Conservation (phyloP, 83 land plant species). For the Thuja plicata region DNA sequence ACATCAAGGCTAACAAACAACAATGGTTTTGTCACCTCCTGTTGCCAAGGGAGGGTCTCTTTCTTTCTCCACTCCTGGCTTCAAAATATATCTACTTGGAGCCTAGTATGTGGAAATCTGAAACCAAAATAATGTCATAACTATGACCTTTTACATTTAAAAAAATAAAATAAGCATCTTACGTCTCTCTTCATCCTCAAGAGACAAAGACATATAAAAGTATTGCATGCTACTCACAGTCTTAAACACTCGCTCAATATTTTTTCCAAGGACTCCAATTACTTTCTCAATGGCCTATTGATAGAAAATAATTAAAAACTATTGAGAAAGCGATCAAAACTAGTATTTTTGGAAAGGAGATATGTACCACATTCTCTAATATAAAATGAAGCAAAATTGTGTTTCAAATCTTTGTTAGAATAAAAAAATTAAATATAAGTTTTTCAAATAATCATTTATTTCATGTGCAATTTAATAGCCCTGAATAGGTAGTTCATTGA, state of each 20-base stretch:
- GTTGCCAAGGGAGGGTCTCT: slow-evolving; percentile 54
- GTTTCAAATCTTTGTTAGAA: background rate
- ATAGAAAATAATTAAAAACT: background rate
- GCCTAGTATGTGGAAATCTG: slow-evolving; percentile 80
- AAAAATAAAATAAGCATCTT: slow-evolving; percentile 1
- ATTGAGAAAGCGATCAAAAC: background rate
- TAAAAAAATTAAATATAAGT: background rate
- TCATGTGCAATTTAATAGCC: background rate
- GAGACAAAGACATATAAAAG: background rate
- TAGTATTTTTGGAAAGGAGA: background rate
- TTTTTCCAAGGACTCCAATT: slow-evolving; percentile 57
- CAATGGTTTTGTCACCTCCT: slow-evolving; percentile 51
- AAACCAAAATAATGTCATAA: slow-evolving; percentile 12
- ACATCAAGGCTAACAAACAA: background rate
- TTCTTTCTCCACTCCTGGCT: slow-evolving; percentile 53
- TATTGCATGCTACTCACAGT: slow-evolving; percentile 41
- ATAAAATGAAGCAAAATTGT: background rate
- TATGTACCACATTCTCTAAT: background rate
- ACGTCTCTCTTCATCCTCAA: slow-evolving; percentile 20
- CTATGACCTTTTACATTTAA: background rate
- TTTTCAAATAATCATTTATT: background rate
- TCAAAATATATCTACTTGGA: slow-evolving; percentile 75
- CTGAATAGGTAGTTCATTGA: background rate
- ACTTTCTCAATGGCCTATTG: slow-evolving; percentile 74
- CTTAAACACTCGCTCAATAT: slow-evolving; percentile 66